phyloP scores from a whole-genome alignment of 495 filamentous ascomycete genomes.

The Hypoxylon cercidicola region DNA sequence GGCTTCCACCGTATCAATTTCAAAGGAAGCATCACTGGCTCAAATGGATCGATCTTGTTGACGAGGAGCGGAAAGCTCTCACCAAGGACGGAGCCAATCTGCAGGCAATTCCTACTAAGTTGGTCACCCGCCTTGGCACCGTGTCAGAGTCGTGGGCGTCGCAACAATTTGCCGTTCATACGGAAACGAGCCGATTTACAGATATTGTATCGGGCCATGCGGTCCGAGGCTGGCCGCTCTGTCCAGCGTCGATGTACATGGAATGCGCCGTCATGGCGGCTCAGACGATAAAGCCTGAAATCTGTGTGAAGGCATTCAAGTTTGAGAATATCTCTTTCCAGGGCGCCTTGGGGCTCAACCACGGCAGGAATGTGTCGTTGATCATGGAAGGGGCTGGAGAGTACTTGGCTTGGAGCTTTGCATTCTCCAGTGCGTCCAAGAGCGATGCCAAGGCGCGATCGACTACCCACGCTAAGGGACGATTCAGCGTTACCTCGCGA shows the following conservation, averaged over 20 bases:
- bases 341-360: constrained; percentile 33
- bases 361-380: constrained; percentile 25
- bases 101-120: not conserved
- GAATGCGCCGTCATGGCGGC: constrained; percentile 44
- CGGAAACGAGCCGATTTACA: constrained; percentile 14
- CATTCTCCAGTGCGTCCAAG: constrained; percentile 16
- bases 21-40: constrained; percentile 45
- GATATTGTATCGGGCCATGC: constrained; percentile 12
- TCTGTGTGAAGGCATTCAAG: constrained; percentile 6
- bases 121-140: not conserved
- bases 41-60: constrained; percentile 7
- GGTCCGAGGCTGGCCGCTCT: constrained; percentile 22
- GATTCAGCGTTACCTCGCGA: constrained; percentile 3
- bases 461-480: constrained; percentile 6
- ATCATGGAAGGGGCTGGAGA: constrained; percentile 24
- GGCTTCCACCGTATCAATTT: constrained; percentile 65
- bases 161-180: constrained; percentile 4
- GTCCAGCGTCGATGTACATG: constrained; percentile 54
- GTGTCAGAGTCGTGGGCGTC: constrained; percentile 12
- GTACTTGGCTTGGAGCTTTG: constrained; percentile 13
- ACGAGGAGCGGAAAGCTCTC: constrained; percentile 3
- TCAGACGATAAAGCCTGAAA: constrained; percentile 27
- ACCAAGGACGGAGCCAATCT: not conserved
- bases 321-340: constrained; percentile 40
- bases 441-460: constrained; percentile 4